Conservation (phyloP, 2,329 filamentous ascomycete species). For the Hypoxylon sp. region DNA sequence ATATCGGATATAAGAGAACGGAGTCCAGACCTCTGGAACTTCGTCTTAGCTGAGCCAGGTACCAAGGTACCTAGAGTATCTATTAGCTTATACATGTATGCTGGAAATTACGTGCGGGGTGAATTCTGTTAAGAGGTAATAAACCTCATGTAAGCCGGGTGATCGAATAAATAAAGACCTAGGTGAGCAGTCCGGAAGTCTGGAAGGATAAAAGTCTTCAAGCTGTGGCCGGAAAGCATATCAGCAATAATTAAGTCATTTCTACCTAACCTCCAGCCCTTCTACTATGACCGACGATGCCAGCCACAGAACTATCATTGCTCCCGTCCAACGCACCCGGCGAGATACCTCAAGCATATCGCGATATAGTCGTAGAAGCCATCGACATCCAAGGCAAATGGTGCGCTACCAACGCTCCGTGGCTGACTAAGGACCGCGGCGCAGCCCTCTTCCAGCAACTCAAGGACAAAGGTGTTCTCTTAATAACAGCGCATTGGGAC, state of each 20-base stretch:
- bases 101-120: neutral
- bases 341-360: constrained; percentile 27
- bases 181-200: neutral
- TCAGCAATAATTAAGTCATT: too few species aligned
- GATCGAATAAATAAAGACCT: neutral
- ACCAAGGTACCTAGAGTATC: too few species aligned
- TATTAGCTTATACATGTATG: neutral
- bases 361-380: constrained; percentile 23
- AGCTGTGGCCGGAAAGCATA: neutral
- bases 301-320: constrained; percentile 42
- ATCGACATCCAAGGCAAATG: constrained; percentile 39
- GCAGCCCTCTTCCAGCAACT: constrained; percentile 43
- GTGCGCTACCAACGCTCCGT: constrained; percentile 21
- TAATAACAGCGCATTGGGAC: constrained; percentile 48
- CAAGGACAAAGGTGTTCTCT: constrained; percentile 32
- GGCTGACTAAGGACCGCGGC: constrained; percentile 39
- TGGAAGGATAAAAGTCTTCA: neutral
- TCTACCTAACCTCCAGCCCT: neutral
- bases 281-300: constrained; percentile 30
- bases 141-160: neutral
- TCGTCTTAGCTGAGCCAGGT: neutral
- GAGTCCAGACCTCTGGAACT: neutral
- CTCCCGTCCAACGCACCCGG: constrained; percentile 40
- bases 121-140: neutral
- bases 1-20: constrained; percentile 1